Evolutionary conservation across 164 flowering plant species (phyloP).

Genomic region (Stephania yunnanensis): DNA sequence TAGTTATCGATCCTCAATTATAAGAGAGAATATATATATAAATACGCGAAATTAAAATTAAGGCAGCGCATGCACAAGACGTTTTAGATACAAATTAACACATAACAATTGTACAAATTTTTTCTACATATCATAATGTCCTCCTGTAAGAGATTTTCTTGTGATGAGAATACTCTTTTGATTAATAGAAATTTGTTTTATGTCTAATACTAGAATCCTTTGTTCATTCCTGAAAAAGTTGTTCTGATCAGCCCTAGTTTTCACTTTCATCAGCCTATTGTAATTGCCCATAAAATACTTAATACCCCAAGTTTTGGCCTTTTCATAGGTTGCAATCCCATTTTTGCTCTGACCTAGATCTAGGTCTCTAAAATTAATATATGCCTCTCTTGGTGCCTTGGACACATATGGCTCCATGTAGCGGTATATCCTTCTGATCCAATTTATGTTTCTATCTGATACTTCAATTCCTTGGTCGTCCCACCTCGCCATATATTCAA

Average conservation of each 20-base stretch:
- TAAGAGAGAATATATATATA: too few relatives aligned
- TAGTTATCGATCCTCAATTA: too few relatives aligned
- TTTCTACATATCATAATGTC: too few relatives aligned
- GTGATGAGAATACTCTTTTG: too few relatives aligned
- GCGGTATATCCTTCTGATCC: slow-evolving; percentile 21
- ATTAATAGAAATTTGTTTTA: too few relatives aligned
- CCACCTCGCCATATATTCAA: slow-evolving; percentile 5
- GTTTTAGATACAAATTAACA: too few relatives aligned
- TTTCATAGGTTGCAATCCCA: slow-evolving; percentile 17
- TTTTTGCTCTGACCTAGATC: slow-evolving; percentile 8
- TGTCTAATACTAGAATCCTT: slow-evolving; percentile 5
- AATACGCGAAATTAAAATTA: too few relatives aligned
- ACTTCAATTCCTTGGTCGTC: neutral
- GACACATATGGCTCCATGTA: slow-evolving; percentile 21
- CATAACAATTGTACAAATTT: too few relatives aligned
- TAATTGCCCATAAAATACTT: slow-evolving; percentile 32
- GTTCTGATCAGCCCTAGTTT: slow-evolving; percentile 30
- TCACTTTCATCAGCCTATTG: slow-evolving; percentile 29
- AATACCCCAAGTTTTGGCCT: slow-evolving; percentile 25
- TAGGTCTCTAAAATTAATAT: slow-evolving; percentile 1
- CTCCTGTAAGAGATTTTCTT: too few relatives aligned
- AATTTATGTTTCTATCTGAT: slow-evolving; percentile 11
- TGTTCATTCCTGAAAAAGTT: slow-evolving; percentile 30
- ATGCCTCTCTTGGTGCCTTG: slow-evolving; percentile 14
- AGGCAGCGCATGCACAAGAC: too few relatives aligned